phyloP scores from a whole-genome alignment of 2,329 filamentous ascomycete species.

The Orbilia brochopaga region DNA sequence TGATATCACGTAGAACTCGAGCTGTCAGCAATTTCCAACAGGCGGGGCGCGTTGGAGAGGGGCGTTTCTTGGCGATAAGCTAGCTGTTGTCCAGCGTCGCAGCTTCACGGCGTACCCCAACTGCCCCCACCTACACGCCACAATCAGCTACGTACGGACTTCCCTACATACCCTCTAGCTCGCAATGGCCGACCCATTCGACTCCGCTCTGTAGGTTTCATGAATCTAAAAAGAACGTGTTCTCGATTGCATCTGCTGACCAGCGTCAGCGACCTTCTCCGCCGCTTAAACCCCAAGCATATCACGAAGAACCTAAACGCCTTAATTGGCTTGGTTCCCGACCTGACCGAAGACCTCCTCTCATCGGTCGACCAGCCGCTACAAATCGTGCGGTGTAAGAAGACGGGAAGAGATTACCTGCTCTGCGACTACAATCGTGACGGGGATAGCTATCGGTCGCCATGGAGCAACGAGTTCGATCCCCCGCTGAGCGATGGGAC shows the following conservation, averaged over 20 bases:
- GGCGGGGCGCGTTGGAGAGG: conserved; percentile 19
- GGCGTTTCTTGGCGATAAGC: conserved; percentile 50
- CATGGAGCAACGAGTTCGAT: conserved; percentile 99
- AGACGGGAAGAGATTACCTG: conserved; percentile 91
- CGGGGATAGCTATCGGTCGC: conserved; percentile 94
- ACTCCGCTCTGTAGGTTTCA: conserved; percentile 73
- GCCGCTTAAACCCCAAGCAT: conserved; percentile 92
- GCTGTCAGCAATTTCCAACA: neutral
- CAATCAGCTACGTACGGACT: neutral
- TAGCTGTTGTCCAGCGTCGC: conserved; percentile 39
- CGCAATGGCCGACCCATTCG: conserved; percentile 68
- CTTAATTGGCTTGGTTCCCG: conserved; percentile 85
- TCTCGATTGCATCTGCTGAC: conserved; percentile 12
- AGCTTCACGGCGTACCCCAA: conserved; percentile 33
- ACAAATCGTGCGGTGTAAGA: conserved; percentile 80
- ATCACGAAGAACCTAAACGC: conserved; percentile 85
- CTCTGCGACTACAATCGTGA: conserved; percentile 99
- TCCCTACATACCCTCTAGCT: conserved; percentile 58
- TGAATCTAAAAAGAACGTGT: neutral
- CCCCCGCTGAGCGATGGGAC: conserved; percentile 86
- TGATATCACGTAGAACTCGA: neutral
- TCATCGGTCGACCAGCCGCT: conserved; percentile 97
- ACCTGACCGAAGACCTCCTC: conserved; percentile 95
- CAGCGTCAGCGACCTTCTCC: conserved; percentile 82
- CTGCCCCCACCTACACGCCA: conserved; percentile 18